These are phyloP conservation scores for Vigna hirtella DNA, from an alignment of 306 rosid genomes.

Conservation along the genomic window DNA sequence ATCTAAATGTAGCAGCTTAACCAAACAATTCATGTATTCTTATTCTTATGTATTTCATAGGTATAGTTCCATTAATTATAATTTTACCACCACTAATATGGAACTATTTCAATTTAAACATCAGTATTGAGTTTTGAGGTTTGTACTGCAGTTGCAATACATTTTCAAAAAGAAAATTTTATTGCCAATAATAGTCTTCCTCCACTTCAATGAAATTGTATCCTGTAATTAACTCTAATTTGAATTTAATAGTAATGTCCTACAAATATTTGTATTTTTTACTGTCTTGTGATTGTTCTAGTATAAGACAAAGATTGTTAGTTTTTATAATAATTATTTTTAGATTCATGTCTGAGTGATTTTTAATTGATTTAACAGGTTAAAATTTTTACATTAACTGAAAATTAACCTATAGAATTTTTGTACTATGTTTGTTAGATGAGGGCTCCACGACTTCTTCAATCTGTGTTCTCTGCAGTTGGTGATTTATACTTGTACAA, in stretches of 20 bases:
- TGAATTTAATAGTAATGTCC: background rate
- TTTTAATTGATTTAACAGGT: background rate
- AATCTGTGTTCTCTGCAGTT: conserved; percentile 75
- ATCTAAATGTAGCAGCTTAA: background rate
- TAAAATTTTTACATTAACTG: background rate
- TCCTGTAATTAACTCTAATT: background rate
- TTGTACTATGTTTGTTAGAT: conserved; percentile 54
- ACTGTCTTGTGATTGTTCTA: too few relatives aligned
- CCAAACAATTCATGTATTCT: background rate
- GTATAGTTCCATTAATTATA: conserved; percentile 12
- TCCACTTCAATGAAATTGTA: too few relatives aligned
- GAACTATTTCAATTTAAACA: too few relatives aligned
- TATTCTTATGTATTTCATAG: background rate
- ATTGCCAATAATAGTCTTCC: too few relatives aligned
- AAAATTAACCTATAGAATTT: background rate
- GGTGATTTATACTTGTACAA: conserved; percentile 87
- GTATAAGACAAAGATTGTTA: background rate
- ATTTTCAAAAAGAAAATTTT: too few relatives aligned
- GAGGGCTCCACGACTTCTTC: conserved; percentile 85
- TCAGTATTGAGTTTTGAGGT: too few relatives aligned
- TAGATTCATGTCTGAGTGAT: background rate
- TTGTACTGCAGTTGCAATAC: too few relatives aligned
- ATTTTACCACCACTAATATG: too few relatives aligned
- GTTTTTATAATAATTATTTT: background rate
- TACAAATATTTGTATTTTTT: too few relatives aligned